Conservation (phyloP, 805 yeast genomes). For the Wickerhamomyces pijperi region DNA sequence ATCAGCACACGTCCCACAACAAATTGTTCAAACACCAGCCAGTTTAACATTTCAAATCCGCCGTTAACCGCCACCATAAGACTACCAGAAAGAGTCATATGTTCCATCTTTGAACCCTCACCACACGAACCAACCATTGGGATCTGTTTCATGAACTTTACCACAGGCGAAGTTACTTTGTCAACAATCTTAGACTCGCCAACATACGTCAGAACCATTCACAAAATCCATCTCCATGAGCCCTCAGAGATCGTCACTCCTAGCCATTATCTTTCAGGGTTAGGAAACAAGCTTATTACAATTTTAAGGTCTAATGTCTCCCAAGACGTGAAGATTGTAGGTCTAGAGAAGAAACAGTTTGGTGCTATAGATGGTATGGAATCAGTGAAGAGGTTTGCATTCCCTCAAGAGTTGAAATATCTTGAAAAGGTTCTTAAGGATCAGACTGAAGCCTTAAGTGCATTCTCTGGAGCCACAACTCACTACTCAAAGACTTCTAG, state of each 20-base stretch:
- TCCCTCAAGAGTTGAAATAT: conserved; percentile 13
- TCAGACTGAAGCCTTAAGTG: conserved; percentile 21
- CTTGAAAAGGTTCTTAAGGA: conserved; percentile 18
- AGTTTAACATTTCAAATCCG: neutral
- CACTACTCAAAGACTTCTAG: conserved; percentile 13
- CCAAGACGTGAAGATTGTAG: conserved; percentile 16
- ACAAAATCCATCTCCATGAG: conserved; percentile 24
- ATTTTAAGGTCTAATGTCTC: conserved; percentile 24
- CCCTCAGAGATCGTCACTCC: conserved; percentile 28
- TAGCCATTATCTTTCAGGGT: conserved; percentile 16
- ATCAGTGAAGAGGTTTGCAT: conserved; percentile 7
- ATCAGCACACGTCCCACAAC: neutral
- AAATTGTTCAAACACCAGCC: neutral
- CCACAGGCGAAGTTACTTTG: conserved; percentile 26
- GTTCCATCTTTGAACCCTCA: conserved; percentile 19
- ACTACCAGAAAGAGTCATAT: conserved; percentile 15
- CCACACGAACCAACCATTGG: conserved; percentile 24
- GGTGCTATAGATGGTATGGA: conserved; percentile 17
- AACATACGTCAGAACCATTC: conserved; percentile 32
- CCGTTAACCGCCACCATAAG: conserved; percentile 4
- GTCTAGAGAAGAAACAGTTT: conserved; percentile 18
- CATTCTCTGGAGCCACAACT: conserved; percentile 23
- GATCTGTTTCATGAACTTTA: conserved; percentile 25
- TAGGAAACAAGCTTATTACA: conserved; percentile 22
- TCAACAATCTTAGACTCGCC: conserved; percentile 32